Percentiles rank a stretch among this genome's conserved stretches.
phyloP scores from a whole-genome alignment of 2,329 filamentous ascomycete species.

The Aspergillus ochraceus region DNA sequence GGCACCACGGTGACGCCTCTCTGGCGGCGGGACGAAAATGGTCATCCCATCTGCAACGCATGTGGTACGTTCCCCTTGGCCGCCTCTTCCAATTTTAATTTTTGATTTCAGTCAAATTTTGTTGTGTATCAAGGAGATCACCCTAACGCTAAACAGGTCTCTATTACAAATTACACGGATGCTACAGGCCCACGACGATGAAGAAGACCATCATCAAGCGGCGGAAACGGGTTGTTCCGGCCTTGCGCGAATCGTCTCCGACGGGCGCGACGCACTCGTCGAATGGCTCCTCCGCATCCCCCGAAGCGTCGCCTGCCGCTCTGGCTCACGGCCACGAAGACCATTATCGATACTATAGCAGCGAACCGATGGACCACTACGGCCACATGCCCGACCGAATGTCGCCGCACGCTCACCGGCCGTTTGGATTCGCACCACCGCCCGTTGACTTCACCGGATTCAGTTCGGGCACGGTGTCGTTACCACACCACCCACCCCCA shows the following conservation, averaged over 20 bases:
- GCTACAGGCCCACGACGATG: constrained; percentile 95
- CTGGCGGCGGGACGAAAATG: constrained; percentile 90
- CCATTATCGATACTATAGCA: constrained; percentile 35
- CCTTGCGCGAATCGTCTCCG: constrained; percentile 53
- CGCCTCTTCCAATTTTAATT: constrained; percentile 19
- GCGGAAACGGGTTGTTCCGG: constrained; percentile 89
- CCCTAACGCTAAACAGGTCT: constrained; percentile 61
- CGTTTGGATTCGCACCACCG: constrained; percentile 40
- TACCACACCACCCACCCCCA: constrained; percentile 32
- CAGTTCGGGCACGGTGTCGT: constrained; percentile 32
- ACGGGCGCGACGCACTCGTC: constrained; percentile 41
- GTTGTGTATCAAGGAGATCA: constrained; percentile 9
- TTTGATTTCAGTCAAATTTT: neutral
- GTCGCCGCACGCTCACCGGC: constrained; percentile 45
- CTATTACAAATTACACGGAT: constrained; percentile 94
- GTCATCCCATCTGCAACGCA: constrained; percentile 97
- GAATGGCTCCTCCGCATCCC: constrained; percentile 44
- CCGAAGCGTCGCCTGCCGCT: constrained; percentile 38
- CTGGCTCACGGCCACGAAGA: constrained; percentile 32
- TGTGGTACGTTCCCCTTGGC: constrained; percentile 66
- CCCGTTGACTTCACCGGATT: constrained; percentile 54
- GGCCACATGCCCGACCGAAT: constrained; percentile 40
- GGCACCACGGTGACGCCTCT: constrained; percentile 94
- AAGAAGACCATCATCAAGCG: constrained; percentile 98
- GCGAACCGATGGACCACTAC: constrained; percentile 41